Base-by-base conservation (phyloP, 1,139 yeast genomes). In the Suhomyces choctaworum region DNA sequence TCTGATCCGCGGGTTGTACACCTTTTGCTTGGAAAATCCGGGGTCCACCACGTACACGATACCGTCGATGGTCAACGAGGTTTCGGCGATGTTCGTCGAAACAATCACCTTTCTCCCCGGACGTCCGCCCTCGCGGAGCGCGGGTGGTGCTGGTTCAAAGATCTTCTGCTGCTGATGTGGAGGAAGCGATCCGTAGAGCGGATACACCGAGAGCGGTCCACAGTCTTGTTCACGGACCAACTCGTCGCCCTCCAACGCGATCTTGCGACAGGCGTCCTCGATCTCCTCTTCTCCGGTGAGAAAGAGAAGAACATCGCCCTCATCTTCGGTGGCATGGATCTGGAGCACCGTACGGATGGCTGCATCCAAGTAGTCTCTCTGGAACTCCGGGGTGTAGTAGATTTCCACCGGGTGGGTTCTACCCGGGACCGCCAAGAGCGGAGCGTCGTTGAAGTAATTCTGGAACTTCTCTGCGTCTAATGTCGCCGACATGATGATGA, bases 221-320 rank as follows among this genome's bases (percentile, higher is more conserved):
- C 90, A 80, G 30, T 82, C 85, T 54, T 87, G 87, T 56, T 92
- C 97, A 52, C 97, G 75, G 22, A 84, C 71, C 52, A 92, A 66
- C 51, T 85, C 95, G 54, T 92, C 98, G 28, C 82, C 88, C 64
- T 92, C 98, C 28, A 90, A 66, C 3, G 86, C 73, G 27, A 92
- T 81, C 58, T 88, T 89, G 41, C 96, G 73, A 48, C 95, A 90
- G 0, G 97, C 97, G 52, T 90, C 97, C 66, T 92, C 98, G 60
- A 92, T 92, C 63, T 92, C 98, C 56, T 92, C 98, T 64, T 92
- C 97, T 72, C 98, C 98, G 0, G 97, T 92, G 48, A 92, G 70
- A 55, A 92, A 92, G 40, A 92, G 61, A 31, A 92, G 66, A 37
- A 92, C 81, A 62, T 92, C 98, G 41, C 98, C 98, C 41, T 81